A percentile compares a stretch with the other conserved stretches of the same genome.
Evolutionary conservation across 768 basidiomycete species (phyloP).

Genomic region (Auricularia sp.): DNA sequence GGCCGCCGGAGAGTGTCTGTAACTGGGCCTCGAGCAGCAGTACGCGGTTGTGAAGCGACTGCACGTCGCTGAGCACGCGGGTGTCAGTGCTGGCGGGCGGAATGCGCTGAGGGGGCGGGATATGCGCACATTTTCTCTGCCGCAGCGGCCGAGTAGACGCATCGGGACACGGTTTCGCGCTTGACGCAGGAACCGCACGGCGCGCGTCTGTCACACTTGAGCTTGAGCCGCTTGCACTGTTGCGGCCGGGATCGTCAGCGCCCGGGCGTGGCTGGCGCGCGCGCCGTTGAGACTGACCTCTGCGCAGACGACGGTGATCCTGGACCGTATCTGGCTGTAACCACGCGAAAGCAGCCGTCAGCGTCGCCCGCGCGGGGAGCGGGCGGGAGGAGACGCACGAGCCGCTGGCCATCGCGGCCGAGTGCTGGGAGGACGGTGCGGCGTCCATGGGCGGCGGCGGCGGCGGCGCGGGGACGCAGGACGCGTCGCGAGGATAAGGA

Average conservation of each 20-base stretch:
- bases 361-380: neutral
- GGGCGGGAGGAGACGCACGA: neutral
- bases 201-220: conserved; percentile 71
- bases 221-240: conserved; percentile 80
- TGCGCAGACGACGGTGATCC: conserved; percentile 73
- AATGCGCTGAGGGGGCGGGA: neutral
- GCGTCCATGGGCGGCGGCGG: neutral
- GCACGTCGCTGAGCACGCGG: conserved; percentile 47
- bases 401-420: neutral
- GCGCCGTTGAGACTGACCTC: conserved; percentile 40
- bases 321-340: conserved; percentile 56
- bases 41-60: conserved; percentile 73
- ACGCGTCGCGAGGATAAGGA: neutral
- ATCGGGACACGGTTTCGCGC: conserved; percentile 62
- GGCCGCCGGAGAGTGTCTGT: conserved; percentile 3
- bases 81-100: neutral
- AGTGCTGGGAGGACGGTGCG: neutral
- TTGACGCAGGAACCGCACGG: conserved; percentile 75
- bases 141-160: conserved; percentile 60
- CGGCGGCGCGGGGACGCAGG: neutral
- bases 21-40: conserved; percentile 54
- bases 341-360: neutral
- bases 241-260: neutral
- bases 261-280: conserved; percentile 5
- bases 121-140: conserved; percentile 70